Conservation (phyloP, 1,284 basidiomycete genomes). For the Tremellales sp. region DNA sequence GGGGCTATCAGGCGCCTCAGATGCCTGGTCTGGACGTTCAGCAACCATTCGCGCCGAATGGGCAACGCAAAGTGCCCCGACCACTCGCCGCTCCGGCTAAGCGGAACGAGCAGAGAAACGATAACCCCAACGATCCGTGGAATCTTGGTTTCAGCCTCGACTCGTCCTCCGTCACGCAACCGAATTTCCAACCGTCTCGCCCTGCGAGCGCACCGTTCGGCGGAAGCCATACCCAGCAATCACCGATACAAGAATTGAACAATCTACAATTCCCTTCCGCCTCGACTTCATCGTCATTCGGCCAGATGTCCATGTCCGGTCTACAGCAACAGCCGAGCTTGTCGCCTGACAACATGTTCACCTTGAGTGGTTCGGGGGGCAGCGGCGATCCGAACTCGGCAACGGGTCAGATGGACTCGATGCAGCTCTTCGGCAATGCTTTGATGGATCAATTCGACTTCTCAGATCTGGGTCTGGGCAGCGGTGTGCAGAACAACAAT, state of each 20-base stretch:
- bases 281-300: neutral
- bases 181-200: constrained; percentile 8
- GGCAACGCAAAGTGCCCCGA: constrained; percentile 25
- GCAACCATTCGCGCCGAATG: constrained; percentile 39
- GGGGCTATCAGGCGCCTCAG: constrained; percentile 46
- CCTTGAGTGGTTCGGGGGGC: neutral
- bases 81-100: constrained; percentile 24
- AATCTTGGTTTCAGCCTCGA: neutral
- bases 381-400: neutral
- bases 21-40: constrained; percentile 48
- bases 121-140: constrained; percentile 1
- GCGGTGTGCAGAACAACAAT: constrained; percentile 3
- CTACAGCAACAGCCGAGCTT: neutral
- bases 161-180: neutral
- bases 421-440: constrained; percentile 20
- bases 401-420: constrained; percentile 2
- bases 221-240: constrained; percentile 1
- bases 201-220: constrained; percentile 5
- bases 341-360: neutral
- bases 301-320: neutral
- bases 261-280: neutral
- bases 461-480: constrained; percentile 30
- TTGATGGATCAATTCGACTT: constrained; percentile 41
- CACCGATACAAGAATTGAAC: constrained; percentile 4
- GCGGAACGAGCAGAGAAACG: neutral